These are phyloP conservation scores for Zasmidium angulare DNA, from an alignment of 2,329 filamentous ascomycete genomes.

Conservation along the genomic window DNA sequence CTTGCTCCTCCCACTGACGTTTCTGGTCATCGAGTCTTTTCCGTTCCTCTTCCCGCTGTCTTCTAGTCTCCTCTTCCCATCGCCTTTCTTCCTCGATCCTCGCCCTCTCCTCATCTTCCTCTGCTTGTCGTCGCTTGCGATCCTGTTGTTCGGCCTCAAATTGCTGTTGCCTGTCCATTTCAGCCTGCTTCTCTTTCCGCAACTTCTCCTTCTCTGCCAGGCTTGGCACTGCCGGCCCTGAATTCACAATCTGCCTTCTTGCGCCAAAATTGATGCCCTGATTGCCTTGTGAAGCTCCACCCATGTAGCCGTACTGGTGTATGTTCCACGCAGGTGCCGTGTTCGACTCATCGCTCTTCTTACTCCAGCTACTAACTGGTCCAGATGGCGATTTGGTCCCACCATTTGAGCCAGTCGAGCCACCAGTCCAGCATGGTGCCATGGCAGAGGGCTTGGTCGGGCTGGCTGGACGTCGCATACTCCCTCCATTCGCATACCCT, in stretches of 20 bases:
- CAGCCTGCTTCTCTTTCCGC: slow-evolving; percentile 55
- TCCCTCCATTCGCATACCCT: slow-evolving; percentile 18
- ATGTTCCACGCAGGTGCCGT: slow-evolving; percentile 97
- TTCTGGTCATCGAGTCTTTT: slow-evolving; percentile 66
- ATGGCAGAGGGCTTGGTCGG: slow-evolving; percentile 35
- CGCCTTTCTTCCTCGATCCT: slow-evolving; percentile 63
- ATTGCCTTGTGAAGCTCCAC: slow-evolving; percentile 92
- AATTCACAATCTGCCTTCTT: slow-evolving; percentile 85
- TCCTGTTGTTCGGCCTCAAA: slow-evolving; percentile 54
- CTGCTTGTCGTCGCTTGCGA: slow-evolving; percentile 47
- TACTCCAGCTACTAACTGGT: slow-evolving; percentile 87
- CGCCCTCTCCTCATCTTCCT: slow-evolving; percentile 63
- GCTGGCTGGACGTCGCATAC: slow-evolving; percentile 22
- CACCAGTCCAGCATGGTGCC: slow-evolving; percentile 49
- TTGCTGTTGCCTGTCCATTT: slow-evolving; percentile 53
- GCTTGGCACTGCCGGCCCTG: slow-evolving; percentile 75
- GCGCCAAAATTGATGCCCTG: slow-evolving; percentile 91
- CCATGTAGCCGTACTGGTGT: slow-evolving; percentile 97
- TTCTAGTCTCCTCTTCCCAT: slow-evolving; percentile 66
- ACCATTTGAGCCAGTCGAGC: slow-evolving; percentile 59
- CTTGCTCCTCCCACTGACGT: slow-evolving; percentile 74
- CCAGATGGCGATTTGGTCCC: slow-evolving; percentile 46
- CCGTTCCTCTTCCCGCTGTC: slow-evolving; percentile 59
- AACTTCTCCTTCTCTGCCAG: slow-evolving; percentile 80
- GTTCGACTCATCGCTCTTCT: slow-evolving; percentile 72